A percentile compares a stretch with the other conserved stretches of the same genome.
Evolutionary conservation across 2,329 filamentous ascomycete genomes (phyloP).

Genomic region (Fusarium newnesense): DNA sequence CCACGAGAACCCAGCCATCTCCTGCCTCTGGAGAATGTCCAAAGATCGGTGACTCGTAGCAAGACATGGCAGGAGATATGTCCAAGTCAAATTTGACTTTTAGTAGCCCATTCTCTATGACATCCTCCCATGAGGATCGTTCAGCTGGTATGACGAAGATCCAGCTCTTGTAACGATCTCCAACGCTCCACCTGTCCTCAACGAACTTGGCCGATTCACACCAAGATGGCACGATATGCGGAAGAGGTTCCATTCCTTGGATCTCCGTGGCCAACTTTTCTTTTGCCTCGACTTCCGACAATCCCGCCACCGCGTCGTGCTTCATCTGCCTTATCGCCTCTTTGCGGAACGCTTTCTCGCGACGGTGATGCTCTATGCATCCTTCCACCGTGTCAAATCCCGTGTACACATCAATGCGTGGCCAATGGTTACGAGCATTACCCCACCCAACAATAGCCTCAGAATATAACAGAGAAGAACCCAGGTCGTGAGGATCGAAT

Average conservation of each 20-base stretch:
- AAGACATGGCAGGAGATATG: neutral
- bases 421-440: constrained; percentile 1
- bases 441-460: neutral
- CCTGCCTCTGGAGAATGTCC: neutral
- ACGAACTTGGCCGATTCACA: constrained; percentile 4
- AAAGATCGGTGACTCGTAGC: neutral
- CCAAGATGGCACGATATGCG: constrained; percentile 33
- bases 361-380: constrained; percentile 27
- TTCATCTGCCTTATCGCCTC: neutral
- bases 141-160: constrained; percentile 12
- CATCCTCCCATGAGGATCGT: constrained; percentile 22
- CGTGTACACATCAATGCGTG: constrained; percentile 24
- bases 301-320: constrained; percentile 1
- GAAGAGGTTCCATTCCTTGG: constrained; percentile 22
- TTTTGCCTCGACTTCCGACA: neutral
- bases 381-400: constrained; percentile 9
- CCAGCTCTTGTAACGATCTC: constrained; percentile 20
- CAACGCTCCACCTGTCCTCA: neutral
- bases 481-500: neutral
- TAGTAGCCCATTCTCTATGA: constrained; percentile 9
- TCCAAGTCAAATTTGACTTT: constrained; percentile 26
- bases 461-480: neutral
- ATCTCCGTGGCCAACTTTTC: constrained; percentile 12
- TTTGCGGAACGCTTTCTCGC: constrained; percentile 19
- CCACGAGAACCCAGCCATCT: constrained; percentile 13